These are phyloP conservation scores for Coemansia asiatica DNA, from an alignment of 192 early-diverging fungal genomes.

Conservation along the genomic window DNA sequence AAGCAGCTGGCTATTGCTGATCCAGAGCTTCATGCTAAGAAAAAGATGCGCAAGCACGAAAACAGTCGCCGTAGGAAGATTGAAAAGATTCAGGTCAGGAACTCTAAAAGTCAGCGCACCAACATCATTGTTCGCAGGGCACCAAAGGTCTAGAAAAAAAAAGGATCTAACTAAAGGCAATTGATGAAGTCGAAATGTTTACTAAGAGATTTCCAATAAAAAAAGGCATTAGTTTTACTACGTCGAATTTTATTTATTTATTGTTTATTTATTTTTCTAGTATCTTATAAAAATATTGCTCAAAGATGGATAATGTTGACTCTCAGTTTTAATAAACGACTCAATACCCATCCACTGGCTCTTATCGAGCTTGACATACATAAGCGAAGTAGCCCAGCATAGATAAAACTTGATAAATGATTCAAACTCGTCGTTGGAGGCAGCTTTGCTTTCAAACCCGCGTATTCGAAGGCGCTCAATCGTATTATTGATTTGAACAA, in stretches of 20 bases:
- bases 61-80: conserved; percentile 68
- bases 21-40: conserved; percentile 70
- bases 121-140: conserved; percentile 4
- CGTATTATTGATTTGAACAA: background rate
- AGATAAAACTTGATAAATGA: background rate
- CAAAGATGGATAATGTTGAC: background rate
- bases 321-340: background rate
- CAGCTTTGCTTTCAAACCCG: background rate
- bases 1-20: conserved; percentile 63
- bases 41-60: conserved; percentile 71
- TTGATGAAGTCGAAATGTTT: too few relatives aligned
- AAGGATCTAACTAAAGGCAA: too few relatives aligned
- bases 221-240: background rate
- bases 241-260: background rate
- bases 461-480: background rate
- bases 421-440: background rate
- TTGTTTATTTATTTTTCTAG: background rate
- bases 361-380: background rate
- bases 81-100: conserved; percentile 66
- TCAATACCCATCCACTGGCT: background rate
- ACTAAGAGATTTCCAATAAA: too few relatives aligned
- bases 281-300: background rate
- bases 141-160: conserved; percentile 2
- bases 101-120: conserved; percentile 56
- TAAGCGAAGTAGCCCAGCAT: background rate